Percentiles rank a stretch among this genome's conserved stretches.
Evolutionary conservation across 805 yeast species (phyloP).

Genomic region (Wickerhamomyces rabaulensis): DNA sequence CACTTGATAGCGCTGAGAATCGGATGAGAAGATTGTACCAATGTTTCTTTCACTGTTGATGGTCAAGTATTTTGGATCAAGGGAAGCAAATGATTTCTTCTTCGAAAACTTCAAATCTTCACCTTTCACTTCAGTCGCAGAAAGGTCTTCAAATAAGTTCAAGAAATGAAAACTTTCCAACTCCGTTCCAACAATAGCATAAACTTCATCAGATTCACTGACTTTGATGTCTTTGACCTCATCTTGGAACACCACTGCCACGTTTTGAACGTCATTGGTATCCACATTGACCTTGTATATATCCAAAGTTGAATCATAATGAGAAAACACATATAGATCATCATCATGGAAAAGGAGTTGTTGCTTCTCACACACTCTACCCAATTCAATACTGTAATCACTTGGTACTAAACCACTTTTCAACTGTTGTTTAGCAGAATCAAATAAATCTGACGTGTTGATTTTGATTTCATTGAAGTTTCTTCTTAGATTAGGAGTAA

Average conservation of each 20-base stretch:
- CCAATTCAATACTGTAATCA: slow-evolving; percentile 9
- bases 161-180: neutral
- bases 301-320: slow-evolving; percentile 8
- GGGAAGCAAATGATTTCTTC: slow-evolving; percentile 2
- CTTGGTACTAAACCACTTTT: slow-evolving; percentile 2
- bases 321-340: slow-evolving; percentile 7
- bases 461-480: slow-evolving; percentile 19
- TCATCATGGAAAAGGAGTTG: slow-evolving; percentile 8
- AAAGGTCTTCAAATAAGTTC: neutral
- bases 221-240: slow-evolving; percentile 12
- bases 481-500: slow-evolving; percentile 19
- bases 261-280: neutral
- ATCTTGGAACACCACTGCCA: slow-evolving; percentile 1
- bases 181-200: slow-evolving; percentile 2
- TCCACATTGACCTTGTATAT: slow-evolving; percentile 10
- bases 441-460: slow-evolving; percentile 17
- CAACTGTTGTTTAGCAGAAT: slow-evolving; percentile 10
- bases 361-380: slow-evolving; percentile 14
- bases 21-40: slow-evolving; percentile 35
- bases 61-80: slow-evolving; percentile 25
- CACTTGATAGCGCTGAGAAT: slow-evolving; percentile 16
- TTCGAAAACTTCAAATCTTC: neutral
- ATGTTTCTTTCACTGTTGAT: slow-evolving; percentile 23
- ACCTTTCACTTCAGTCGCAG: neutral
- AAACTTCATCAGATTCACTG: slow-evolving; percentile 8